Base-by-base conservation (phyloP, 2,329 filamentous ascomycete genomes). In the Lachnellula cervina region DNA sequence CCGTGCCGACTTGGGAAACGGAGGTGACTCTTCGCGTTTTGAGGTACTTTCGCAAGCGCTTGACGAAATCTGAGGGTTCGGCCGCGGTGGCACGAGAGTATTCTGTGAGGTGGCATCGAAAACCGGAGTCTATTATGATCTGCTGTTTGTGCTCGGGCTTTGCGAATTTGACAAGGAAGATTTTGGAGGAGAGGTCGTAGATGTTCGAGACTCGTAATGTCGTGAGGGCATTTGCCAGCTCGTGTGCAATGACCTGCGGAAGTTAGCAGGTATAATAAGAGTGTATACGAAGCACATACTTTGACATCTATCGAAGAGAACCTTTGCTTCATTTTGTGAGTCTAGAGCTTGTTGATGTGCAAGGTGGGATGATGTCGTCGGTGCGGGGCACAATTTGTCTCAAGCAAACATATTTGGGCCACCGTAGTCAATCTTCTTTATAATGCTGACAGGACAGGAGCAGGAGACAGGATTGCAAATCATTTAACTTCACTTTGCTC, bases 101-200 rank as follows among this genome's bases (percentile, higher is more conserved):
- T 65, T 88, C 85, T 34, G 94, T 97, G 56, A 97, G 79, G 70
- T 99, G 94, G 72, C 90, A 95, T 69, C 94, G 90, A 73, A 99
- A 99, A 32, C 94, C 94, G 1, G 90, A 94, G 71, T 99, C 94
- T 66, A 99, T 84, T 51, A 99, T 79, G 28, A 99, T 80, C 71
- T 97, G 93, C 70, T 94, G 87, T 72, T 92, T 91, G 63, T 87
- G 82, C 68, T 93, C 87, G 44, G 93, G 90, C 71, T 94, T 96
- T 54, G 91, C 86, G 69, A 99, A 94, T 70, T 97, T 97, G 72
- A 99, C 82, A 25, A 97, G 85, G 69, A 97, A 90, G 68, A 97
- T 97, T 69, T 93, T 91, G 62, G 91, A 91, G 60, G 90, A 96
- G 57, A 99, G 83, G 72, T 99, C 94, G 76, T 99, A 97, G 71